A percentile compares a stretch with the other conserved stretches of the same genome.
These are phyloP conservation scores for Cladosporium colombiae DNA, from an alignment of 2,329 filamentous ascomycete species.

Conservation along the genomic window DNA sequence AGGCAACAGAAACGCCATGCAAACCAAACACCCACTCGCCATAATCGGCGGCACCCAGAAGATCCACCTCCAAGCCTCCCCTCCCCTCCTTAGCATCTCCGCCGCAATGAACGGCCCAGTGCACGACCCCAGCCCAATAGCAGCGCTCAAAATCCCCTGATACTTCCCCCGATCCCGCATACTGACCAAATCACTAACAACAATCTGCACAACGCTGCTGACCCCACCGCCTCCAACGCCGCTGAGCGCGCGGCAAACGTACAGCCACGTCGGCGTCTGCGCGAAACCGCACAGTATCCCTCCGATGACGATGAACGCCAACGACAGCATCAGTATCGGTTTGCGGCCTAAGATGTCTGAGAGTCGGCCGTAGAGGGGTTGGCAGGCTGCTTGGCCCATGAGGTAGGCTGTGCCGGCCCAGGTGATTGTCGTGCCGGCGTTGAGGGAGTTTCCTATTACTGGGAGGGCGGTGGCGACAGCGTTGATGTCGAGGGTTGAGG, in stretches of 20 bases:
- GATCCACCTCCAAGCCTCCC: conserved; percentile 18
- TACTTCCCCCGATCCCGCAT: conserved; percentile 19
- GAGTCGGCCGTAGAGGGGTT: conserved; percentile 60
- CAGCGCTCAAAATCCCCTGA: conserved; percentile 11
- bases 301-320: background rate
- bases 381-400: conserved; percentile 62
- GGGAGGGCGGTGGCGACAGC: conserved; percentile 12
- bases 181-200: conserved; percentile 52
- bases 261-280: conserved; percentile 16
- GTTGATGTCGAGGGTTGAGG: conserved; percentile 9
- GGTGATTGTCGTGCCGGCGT: conserved; percentile 43
- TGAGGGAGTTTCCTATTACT: background rate
- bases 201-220: conserved; percentile 67
- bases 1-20: conserved; percentile 12
- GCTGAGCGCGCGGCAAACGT: conserved; percentile 11
- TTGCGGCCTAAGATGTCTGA: conserved; percentile 50
- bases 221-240: conserved; percentile 69
- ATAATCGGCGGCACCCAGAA: conserved; percentile 14
- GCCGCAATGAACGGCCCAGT: conserved; percentile 14
- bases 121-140: conserved; percentile 7
- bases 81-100: conserved; percentile 16
- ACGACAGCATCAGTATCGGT: conserved; percentile 51
- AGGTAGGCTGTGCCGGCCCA: conserved; percentile 58
- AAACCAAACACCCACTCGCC: background rate
- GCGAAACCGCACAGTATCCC: conserved; percentile 13